Percentiles rank a stretch among this genome's conserved stretches.
phyloP scores from a whole-genome alignment of 257 asterid species.

The Solanum virginianum region DNA sequence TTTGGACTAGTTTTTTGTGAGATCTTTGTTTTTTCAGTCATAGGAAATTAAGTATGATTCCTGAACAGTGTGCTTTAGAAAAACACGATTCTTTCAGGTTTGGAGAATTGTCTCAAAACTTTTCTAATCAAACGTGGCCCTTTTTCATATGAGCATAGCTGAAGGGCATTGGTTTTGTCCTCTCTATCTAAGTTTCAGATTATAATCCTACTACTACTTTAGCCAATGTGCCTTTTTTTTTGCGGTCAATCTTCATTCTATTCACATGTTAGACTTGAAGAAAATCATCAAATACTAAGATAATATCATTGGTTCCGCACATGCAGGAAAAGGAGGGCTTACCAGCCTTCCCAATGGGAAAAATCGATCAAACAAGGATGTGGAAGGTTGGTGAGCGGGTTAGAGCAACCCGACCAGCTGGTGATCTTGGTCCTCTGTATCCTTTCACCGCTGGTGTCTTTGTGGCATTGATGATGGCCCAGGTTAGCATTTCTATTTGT shows the following conservation, averaged over 20 bases:
- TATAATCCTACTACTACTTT: not conserved
- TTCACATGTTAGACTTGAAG: not conserved
- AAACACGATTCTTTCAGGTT: not conserved
- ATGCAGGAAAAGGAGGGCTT: slow-evolving; percentile 75
- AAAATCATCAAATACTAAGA: not conserved
- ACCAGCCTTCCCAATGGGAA: slow-evolving; percentile 96
- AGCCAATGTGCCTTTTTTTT: not conserved
- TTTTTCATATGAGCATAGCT: not conserved
- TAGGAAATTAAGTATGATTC: not conserved
- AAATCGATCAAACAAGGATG: slow-evolving; percentile 84
- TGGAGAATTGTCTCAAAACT: not conserved
- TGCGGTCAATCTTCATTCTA: not conserved
- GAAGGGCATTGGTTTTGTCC: not conserved
- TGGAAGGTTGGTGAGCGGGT: slow-evolving; percentile 91
- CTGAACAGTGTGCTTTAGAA: not conserved
- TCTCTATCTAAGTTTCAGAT: not conserved
- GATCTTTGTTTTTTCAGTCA: not conserved
- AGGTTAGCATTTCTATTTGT: slow-evolving; percentile 27
- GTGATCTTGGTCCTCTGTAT: slow-evolving; percentile 79
- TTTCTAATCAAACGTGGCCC: not conserved
- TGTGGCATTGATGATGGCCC: slow-evolving; percentile 89
- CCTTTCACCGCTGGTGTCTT: slow-evolving; percentile 95
- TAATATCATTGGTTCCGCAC: not conserved
- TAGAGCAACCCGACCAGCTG: slow-evolving; percentile 54
- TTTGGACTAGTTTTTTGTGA: not conserved